Evolutionary conservation across 306 rosid genomes (phyloP), one percentile per base, ranked within the genome.

Genomic region (Quercus berberidifolia): DNA sequence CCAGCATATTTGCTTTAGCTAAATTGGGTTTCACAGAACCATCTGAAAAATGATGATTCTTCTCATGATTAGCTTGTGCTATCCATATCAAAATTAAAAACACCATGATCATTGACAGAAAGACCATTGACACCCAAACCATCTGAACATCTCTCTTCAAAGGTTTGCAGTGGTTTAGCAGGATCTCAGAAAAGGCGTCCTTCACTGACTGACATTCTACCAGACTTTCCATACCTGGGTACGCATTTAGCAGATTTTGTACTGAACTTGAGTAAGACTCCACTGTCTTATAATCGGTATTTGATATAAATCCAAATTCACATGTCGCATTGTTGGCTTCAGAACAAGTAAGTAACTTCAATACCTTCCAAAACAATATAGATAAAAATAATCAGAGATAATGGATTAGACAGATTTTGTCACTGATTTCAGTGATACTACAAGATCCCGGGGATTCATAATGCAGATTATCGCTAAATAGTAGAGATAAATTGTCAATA

Each of bases 151-250:
- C 84, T 68, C 51, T 79, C 84, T 84, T 86, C 86, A 89, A 71
- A 62, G 91, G 94, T 71, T 85, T 87, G 87, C 98, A 93, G 57
- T 93, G 94, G 3, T 82, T 35, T 17, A 55, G 35, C 10, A 88
- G 75, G 77, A 93, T 79, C 38, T 88, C 80, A 5, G 91, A 85
- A 28, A 93, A 84, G 55, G 93, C 97, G 51, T 89, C 88, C 73
- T 88, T 86, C 12, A 93, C 89, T 5, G 89, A 62, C 59, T 89
- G 78, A 58, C 97, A 91, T 56, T 81, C 88, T 41, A 93, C 59
- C 17, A 93, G 91, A 14, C 78, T 49, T 51, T 91, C 89, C 84
- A 91, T 78, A 2, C 82, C 71, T 6, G 92, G 97, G 83, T 84
- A 91, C 41, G 80, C 85, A 67, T 88, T 77, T 10, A 91, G 80